Evolutionary conservation across 345 rosid species (phyloP), one percentile per base, ranked within the genome.

Genomic region (Pelargonium nanum): DNA sequence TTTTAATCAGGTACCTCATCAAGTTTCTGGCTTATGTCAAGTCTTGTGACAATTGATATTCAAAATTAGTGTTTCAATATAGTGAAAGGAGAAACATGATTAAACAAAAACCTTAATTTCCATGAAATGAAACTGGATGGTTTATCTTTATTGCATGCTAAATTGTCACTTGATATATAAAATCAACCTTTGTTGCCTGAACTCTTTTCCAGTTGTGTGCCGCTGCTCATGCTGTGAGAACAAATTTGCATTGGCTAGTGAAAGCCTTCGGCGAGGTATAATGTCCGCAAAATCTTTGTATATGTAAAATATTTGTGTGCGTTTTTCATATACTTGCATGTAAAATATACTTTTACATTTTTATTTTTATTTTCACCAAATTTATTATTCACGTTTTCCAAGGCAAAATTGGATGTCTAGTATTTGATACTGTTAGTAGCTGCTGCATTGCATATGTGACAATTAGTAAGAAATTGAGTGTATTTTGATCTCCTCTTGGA

Each of bases 221-320:
- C 62, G 97, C 99, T 70, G 96, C 97, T 53, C 79, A 79, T 28
- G 97, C 96, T 19, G 97, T 90, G 21, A 82, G 64, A 78, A 62
- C n/a, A 94, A 94, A 77, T 94, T 88, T 72, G 86, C 75, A 28
- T 92, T 85, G n/a, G 99, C 97, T 62, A 83, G 99, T 57, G 92
- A 83, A 68, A 87, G 91, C 81, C 82, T 93, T 63, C 85, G 88
- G 1, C 77, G 90, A 65, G 99, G 97, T 45, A 87, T 93, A 51
- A 89, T 92, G 96, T 80, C 89, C 76, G 95, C 95, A 22, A 87
- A 87, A 69, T 90, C 97, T 44, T 88, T 90, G 51, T 85, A 90
- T 70, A 72, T 83, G 68, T 83, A 63, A 76, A 70, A 53, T 17
- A 40, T 28, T 3, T 28, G 32, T 3, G 7, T 28, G 32, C 7